Base-by-base conservation (phyloP, 164 flowering plant genomes). In the Nelumbo lutea region DNA sequence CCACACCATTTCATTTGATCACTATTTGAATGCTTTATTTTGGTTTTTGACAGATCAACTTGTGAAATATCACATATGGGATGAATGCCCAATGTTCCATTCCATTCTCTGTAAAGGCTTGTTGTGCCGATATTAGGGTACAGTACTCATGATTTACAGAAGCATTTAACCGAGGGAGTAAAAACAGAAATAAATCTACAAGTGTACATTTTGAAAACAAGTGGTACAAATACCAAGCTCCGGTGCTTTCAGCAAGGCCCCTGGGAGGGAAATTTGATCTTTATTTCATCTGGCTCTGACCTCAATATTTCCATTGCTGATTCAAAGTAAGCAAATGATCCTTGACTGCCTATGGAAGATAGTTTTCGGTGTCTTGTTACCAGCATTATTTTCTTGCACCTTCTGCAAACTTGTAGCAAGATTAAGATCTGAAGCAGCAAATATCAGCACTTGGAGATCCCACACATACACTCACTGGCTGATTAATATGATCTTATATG, bases 201-300 rank as follows among this genome's bases (percentile, higher is more conserved):
- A 47, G 70, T 74, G 65, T 70, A 75, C 70, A 70, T 66, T 61
- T 1, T 27, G 10, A 67, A 70, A 46, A 50, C 73, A 45, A 65
- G 56, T n/a, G 57, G 9, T 61, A 50, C 73, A 66, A 70, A 70
- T 42, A 40, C 50, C 42, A 8, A 50, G 53, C 67, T 47, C 56
- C 57, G 45, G 59, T 39, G 27, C 50, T 62, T 62, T 48, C 50
- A n/a, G 52, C 65, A 46, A 62, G 42, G 42, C 56, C 13, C 39
- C 42, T 5, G 62, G 52, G 14, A 38, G 41, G 53, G 68, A 45
- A 45, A 58, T 14, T n/a, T 27, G 45, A 67, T n/a, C 57, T 62
- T 56, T 27, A 27, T 27, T 27, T 27, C 27, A 27, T 27, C 27
- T 27, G 27, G 27, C 27, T 27, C 27, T 27, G 27, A 27, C 27